A percentile compares a stretch with the other conserved stretches of the same genome.
Conservation (phyloP, 1,284 basidiomycete species). For the Erythrobasidium hasegawianum region DNA sequence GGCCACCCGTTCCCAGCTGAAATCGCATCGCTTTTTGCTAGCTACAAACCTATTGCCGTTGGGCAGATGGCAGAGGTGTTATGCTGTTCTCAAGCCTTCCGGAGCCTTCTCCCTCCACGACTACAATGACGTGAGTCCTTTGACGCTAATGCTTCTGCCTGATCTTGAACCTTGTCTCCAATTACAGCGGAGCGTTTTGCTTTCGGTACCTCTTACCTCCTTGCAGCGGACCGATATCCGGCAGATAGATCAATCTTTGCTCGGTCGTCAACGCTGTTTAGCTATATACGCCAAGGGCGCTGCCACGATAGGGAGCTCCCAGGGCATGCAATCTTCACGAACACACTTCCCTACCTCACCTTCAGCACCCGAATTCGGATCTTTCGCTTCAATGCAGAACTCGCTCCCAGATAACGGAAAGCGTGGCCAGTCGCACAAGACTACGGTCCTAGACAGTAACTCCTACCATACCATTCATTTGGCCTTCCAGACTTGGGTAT, state of each 20-base stretch:
- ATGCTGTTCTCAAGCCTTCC: slow-evolving; percentile 10
- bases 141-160: background rate
- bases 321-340: slow-evolving; percentile 4
- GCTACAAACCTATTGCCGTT: slow-evolving; percentile 10
- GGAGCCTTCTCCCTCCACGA: slow-evolving; percentile 1
- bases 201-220: slow-evolving; percentile 13
- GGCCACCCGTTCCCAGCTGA: too few species aligned
- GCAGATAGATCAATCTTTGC: slow-evolving; percentile 41
- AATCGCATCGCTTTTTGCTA: too few species aligned
- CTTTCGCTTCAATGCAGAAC: background rate
- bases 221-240: slow-evolving; percentile 40
- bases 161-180: background rate
- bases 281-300: slow-evolving; percentile 24
- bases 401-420: background rate
- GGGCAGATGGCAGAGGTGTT: slow-evolving; percentile 21
- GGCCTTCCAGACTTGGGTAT: slow-evolving; percentile 39
- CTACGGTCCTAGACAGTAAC: slow-evolving; percentile 24
- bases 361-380: slow-evolving; percentile 25
- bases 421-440: background rate
- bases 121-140: slow-evolving; percentile 8
- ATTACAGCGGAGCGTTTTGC: background rate
- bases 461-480: slow-evolving; percentile 41
- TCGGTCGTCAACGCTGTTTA: slow-evolving; percentile 41
- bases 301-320: slow-evolving; percentile 7
- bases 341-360: slow-evolving; percentile 17